phyloP scores from a whole-genome alignment of 352 stramenopile species.

The Globisporangium iwayamae region DNA sequence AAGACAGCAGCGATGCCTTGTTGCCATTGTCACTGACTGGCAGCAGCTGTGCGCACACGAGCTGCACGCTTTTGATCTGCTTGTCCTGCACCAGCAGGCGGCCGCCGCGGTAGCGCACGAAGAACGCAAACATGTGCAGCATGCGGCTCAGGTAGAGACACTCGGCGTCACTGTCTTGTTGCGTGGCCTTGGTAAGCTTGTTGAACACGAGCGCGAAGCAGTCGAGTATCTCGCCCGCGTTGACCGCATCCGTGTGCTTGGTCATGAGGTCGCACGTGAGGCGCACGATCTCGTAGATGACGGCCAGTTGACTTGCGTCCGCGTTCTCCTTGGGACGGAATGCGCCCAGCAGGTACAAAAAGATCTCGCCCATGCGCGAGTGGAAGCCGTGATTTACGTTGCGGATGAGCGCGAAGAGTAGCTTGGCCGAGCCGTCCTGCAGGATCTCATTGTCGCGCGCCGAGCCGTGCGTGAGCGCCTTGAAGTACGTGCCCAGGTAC shows the following conservation, averaged over 20 bases:
- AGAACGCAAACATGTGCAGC: slow-evolving; percentile 44
- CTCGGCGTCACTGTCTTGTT: slow-evolving; percentile 35
- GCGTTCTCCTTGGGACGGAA: slow-evolving; percentile 51
- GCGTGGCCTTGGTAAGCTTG: slow-evolving; percentile 38
- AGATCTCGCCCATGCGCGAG: slow-evolving; percentile 77
- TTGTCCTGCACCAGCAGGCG: slow-evolving; percentile 39
- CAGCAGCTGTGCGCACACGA: slow-evolving; percentile 40
- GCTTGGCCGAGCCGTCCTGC: slow-evolving; percentile 80
- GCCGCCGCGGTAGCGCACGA: slow-evolving; percentile 58
- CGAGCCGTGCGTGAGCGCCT: slow-evolving; percentile 65
- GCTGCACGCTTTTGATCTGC: slow-evolving; percentile 37
- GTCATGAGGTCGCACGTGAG: slow-evolving; percentile 70
- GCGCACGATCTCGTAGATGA: slow-evolving; percentile 67
- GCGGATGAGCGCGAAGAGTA: slow-evolving; percentile 79
- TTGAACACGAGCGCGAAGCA: slow-evolving; percentile 55
- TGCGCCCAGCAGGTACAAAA: slow-evolving; percentile 64
- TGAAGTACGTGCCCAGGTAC: slow-evolving; percentile 77
- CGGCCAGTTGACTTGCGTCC: slow-evolving; percentile 22
- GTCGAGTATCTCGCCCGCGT: slow-evolving; percentile 64
- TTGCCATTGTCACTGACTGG: neutral
- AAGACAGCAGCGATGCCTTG: slow-evolving; percentile 39
- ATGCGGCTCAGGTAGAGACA: slow-evolving; percentile 70
- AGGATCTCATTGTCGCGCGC: slow-evolving; percentile 60
- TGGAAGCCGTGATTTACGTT: slow-evolving; percentile 87
- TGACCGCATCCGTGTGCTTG: slow-evolving; percentile 67